Conservation (phyloP, 73 alveolate genomes). For the Breviolum minutum region DNA sequence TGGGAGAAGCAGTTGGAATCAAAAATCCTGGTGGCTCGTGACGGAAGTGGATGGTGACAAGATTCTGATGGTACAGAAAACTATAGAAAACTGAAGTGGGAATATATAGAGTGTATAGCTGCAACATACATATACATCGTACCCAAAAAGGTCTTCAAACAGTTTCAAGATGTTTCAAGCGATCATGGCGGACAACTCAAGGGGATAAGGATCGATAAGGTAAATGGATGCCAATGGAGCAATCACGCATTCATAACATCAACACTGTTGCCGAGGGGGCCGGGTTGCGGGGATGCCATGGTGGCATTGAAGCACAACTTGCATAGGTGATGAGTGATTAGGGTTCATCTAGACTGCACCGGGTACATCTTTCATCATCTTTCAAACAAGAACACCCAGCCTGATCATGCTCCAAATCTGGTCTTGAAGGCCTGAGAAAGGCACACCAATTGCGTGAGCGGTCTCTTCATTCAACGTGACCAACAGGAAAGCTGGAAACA, state of each 20-base stretch:
- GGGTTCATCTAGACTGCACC: neutral
- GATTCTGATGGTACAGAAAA: neutral
- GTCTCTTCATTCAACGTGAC: neutral
- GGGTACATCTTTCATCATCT: neutral
- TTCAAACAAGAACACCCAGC: neutral
- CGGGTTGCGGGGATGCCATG: neutral
- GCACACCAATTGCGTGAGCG: neutral
- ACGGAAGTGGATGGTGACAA: neutral
- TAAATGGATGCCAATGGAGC: no score
- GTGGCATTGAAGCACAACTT: neutral
- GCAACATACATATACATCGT: neutral
- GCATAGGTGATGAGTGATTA: neutral
- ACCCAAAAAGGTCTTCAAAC: neutral
- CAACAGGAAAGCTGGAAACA: no score
- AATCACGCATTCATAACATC: no score
- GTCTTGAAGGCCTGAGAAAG: neutral
- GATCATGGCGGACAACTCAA: no score
- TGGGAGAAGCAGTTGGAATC: constrained; percentile 32
- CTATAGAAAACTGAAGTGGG: neutral
- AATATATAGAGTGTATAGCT: neutral
- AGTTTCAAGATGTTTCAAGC: neutral
- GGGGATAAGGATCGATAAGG: no score
- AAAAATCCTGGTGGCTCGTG: constrained; percentile 25
- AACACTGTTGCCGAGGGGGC: no score
- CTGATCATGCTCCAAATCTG: constrained; percentile 43